phyloP scores from a whole-genome alignment of 305 asterid species.

The Rubia tinctorum region DNA sequence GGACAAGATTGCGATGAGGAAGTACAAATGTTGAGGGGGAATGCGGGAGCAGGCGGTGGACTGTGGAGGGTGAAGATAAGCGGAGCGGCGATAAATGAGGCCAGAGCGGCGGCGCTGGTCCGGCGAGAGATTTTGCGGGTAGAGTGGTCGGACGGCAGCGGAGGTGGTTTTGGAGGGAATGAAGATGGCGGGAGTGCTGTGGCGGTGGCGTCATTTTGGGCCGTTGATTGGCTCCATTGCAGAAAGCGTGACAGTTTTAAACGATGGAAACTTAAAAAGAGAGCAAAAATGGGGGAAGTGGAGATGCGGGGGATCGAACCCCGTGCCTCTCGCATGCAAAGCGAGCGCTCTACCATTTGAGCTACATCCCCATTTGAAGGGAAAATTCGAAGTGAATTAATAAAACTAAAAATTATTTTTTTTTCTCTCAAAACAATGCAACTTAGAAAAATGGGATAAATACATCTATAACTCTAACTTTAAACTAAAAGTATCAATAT shows the following conservation, averaged over 20 bases:
- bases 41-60: conserved; percentile 51
- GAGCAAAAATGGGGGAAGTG: conserved; percentile 17
- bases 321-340: conserved; percentile 99
- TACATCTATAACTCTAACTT: too few species aligned
- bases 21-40: conserved; percentile 69
- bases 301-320: conserved; percentile 99
- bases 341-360: conserved; percentile 99
- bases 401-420: too few species aligned
- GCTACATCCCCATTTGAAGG: conserved; percentile 63
- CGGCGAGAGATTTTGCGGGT: conserved; percentile 45
- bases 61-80: conserved; percentile 35
- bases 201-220: conserved; percentile 29
- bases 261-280: background rate
- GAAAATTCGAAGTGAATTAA: too few species aligned
- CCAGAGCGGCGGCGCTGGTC: conserved; percentile 44
- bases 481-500: too few species aligned
- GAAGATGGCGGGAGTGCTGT: conserved; percentile 14
- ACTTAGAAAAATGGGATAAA: too few species aligned
- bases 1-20: background rate
- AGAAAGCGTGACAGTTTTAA: background rate
- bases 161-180: conserved; percentile 8
- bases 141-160: conserved; percentile 9
- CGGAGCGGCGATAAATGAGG: conserved; percentile 41
- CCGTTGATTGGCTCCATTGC: background rate
- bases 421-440: too few species aligned